Evolutionary conservation across 352 stramenopile species (phyloP), one percentile per base, ranked within the genome.

Genomic region (Ophiocytium majus): DNA sequence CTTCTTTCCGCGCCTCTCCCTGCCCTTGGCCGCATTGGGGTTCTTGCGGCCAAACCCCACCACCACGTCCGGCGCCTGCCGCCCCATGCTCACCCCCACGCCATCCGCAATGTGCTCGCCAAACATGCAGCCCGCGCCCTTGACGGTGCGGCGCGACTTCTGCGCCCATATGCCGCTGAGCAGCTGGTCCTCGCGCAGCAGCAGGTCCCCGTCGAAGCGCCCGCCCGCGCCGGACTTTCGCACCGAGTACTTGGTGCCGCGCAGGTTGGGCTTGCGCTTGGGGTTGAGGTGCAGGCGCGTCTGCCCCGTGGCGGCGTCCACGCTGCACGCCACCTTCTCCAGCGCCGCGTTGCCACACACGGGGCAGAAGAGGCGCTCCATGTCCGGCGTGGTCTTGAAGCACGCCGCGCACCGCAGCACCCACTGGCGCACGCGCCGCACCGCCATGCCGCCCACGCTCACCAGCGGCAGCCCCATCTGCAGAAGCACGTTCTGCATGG

Each of bases 191-290:
- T 90, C 88, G 9, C 96, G 92, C 63, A 99, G 92, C 74, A 99
- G 90, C 31, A 99, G 86, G 86, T 99, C 97, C 75, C 96, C 97
- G 79, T 98, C 86, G 82, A 93, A 96, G 57, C 92, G 91, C 71
- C 92, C 91, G 50, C 83, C 82, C 19, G 89, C 85, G 79, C 94
- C 94, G 17, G 90, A 89, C 34, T 96, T 92, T 9, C 96, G 96
- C 19, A 99, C 90, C n/a, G 95, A 97, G 90, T 97, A 99, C 89
- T 98, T 98, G 81, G 95, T 98, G 63, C 97, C 97, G 78, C 94
- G 93, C 63, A 97, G 92, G 91, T 98, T 98, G 66, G 90, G 86
- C 32, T 82, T 82, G 23, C 81, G 63, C 82, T 94, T 93, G 64
- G 93, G 93, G 76, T 88, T 91, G 64, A 96, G 90, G 83, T 95